Evolutionary conservation across 176 grass and related monocot species (phyloP).

Genomic region (Oropetium thomaeum): DNA sequence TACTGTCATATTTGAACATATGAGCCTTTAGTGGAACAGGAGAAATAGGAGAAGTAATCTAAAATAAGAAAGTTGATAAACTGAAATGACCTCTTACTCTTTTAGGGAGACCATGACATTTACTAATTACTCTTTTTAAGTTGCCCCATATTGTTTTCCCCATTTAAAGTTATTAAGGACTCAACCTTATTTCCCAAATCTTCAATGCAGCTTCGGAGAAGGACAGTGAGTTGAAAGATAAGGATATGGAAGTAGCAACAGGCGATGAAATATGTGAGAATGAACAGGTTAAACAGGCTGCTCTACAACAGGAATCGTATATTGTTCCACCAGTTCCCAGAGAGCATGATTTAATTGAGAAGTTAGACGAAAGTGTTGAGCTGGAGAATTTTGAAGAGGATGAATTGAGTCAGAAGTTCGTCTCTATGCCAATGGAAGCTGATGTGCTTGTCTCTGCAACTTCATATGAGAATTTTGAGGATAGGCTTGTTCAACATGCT

Average conservation of each 20-base stretch:
- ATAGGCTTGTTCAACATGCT: background rate
- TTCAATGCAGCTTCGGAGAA: conserved; percentile 52
- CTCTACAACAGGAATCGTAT: conserved; percentile 18
- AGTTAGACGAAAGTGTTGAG: conserved; percentile 21
- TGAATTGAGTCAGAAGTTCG: conserved; percentile 2
- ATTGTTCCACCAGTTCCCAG: background rate
- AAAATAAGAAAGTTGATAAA: conserved; percentile 16
- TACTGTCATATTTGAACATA: too few relatives aligned
- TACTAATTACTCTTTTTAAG: background rate
- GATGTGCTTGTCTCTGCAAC: background rate
- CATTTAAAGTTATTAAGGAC: conserved; percentile 24
- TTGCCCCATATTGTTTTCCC: conserved; percentile 17
- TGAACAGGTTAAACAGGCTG: conserved; percentile 29
- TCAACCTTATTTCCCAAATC: conserved; percentile 33
- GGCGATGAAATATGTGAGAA: conserved; percentile 54
- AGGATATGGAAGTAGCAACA: conserved; percentile 41
- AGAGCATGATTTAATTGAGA: conserved; percentile 37
- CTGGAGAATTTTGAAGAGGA: conserved; percentile 15
- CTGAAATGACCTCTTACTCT: too few relatives aligned
- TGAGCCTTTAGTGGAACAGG: conserved; percentile 23
- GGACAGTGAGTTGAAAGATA: conserved; percentile 33
- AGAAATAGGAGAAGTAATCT: background rate
- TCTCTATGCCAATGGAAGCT: conserved; percentile 5
- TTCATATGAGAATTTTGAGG: background rate
- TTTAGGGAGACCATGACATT: conserved; percentile 1